Conservation (phyloP, 352 stramenopile genomes). For the Blastocystis sp. region DNA sequence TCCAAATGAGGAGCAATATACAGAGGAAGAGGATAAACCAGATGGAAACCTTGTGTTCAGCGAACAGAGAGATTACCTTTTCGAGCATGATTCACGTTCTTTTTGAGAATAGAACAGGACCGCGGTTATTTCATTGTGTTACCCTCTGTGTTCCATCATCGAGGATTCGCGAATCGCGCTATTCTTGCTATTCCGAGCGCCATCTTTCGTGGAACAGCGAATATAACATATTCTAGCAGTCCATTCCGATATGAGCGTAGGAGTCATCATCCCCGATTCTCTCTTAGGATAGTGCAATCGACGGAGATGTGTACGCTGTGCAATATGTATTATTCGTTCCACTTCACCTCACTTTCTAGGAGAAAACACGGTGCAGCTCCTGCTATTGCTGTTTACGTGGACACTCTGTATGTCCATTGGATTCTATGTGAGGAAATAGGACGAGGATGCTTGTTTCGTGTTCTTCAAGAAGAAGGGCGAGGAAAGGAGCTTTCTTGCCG, state of each 20-base stretch:
- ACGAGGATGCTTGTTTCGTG: background rate
- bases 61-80: background rate
- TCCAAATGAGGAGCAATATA: constrained; percentile 60
- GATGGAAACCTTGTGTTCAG: background rate
- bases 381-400: background rate
- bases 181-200: too few species aligned
- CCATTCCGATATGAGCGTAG: too few species aligned
- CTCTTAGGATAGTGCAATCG: background rate
- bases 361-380: background rate
- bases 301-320: background rate
- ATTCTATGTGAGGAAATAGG: background rate
- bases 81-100: background rate
- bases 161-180: constrained; percentile 28
- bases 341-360: background rate
- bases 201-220: too few species aligned
- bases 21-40: constrained; percentile 60
- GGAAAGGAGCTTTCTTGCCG: background rate
- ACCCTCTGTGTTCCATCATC: constrained; percentile 63
- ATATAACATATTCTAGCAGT: too few species aligned
- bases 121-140: background rate
- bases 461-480: background rate
- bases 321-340: background rate
- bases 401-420: background rate
- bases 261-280: too few species aligned
- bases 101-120: background rate